Evolutionary conservation across 2,329 filamentous ascomycete species (phyloP).

Genomic region (Ustilaginoidea virens): DNA sequence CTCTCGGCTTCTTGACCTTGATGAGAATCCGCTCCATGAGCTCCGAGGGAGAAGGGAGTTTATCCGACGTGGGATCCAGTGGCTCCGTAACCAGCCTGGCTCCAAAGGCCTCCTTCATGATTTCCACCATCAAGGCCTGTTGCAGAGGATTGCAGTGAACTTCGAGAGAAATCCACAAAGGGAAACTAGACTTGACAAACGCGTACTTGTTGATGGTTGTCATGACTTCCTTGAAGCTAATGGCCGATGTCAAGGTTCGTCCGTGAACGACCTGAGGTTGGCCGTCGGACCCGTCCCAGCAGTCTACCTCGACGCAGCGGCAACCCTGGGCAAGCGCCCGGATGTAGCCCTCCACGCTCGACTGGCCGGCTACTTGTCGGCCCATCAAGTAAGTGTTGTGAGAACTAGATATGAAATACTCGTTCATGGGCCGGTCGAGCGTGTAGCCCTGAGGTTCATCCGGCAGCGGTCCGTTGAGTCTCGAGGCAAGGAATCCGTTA

Average conservation of each 20-base stretch:
- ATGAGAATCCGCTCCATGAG: slow-evolving; percentile 72
- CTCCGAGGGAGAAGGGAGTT: slow-evolving; percentile 73
- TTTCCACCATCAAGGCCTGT: slow-evolving; percentile 76
- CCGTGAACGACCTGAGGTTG: slow-evolving; percentile 86
- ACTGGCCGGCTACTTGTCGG: slow-evolving; percentile 75
- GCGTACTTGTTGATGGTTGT: slow-evolving; percentile 90
- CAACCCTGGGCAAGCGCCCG: slow-evolving; percentile 76
- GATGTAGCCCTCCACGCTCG: slow-evolving; percentile 92
- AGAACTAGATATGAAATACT: slow-evolving; percentile 96
- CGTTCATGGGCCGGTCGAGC: slow-evolving; percentile 76
- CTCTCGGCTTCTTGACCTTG: slow-evolving; percentile 72
- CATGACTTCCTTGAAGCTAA: slow-evolving; percentile 84
- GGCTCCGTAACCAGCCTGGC: slow-evolving; percentile 65
- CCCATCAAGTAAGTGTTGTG: slow-evolving; percentile 96
- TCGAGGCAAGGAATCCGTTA: slow-evolving; percentile 60
- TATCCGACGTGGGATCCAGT: slow-evolving; percentile 48
- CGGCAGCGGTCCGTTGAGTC: slow-evolving; percentile 52
- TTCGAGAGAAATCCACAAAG: slow-evolving; percentile 87
- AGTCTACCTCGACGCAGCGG: slow-evolving; percentile 92
- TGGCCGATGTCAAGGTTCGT: slow-evolving; percentile 72
- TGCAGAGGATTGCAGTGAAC: slow-evolving; percentile 80
- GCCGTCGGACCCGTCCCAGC: slow-evolving; percentile 86
- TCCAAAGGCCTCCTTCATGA: slow-evolving; percentile 74
- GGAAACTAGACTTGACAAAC: slow-evolving; percentile 74
- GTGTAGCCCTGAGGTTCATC: slow-evolving; percentile 43